Percentiles rank a stretch among this genome's conserved stretches.
These are phyloP conservation scores for Trametes cinnabarina DNA, from an alignment of 768 basidiomycete genomes.

Conservation along the genomic window DNA sequence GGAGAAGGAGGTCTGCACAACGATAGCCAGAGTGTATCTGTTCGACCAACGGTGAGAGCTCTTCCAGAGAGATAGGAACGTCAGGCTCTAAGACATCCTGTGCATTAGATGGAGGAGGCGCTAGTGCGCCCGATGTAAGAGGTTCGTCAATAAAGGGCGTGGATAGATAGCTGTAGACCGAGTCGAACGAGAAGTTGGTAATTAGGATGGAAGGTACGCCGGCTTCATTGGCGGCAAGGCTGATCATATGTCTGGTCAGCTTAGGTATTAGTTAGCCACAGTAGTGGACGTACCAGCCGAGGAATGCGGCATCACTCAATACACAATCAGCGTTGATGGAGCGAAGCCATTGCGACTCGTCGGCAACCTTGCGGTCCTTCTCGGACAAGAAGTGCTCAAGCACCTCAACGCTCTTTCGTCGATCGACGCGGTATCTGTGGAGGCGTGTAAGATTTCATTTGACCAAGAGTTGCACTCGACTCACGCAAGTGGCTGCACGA, in stretches of 20 bases:
- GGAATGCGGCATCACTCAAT: constrained; percentile 74
- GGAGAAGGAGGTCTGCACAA: constrained; percentile 67
- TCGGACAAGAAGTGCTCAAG: constrained; percentile 54
- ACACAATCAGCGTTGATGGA: constrained; percentile 54
- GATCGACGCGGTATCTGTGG: constrained; percentile 67
- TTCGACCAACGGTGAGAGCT: constrained; percentile 59
- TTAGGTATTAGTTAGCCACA: neutral
- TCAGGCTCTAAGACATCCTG: constrained; percentile 43
- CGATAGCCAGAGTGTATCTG: constrained; percentile 65
- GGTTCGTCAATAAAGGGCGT: constrained; percentile 48
- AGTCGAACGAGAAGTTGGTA: constrained; percentile 85
- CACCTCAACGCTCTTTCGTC: constrained; percentile 63
- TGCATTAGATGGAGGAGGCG: neutral
- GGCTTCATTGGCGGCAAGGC: constrained; percentile 62
- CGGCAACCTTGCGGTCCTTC: constrained; percentile 52
- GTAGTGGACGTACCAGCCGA: constrained; percentile 58
- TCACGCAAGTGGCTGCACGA: constrained; percentile 78
- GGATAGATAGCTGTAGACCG: constrained; percentile 75
- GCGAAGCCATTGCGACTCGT: constrained; percentile 59
- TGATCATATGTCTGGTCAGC: constrained; percentile 24
- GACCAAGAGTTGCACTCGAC: constrained; percentile 23
- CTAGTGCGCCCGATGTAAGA: neutral
- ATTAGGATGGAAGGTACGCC: constrained; percentile 69
- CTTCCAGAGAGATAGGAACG: constrained; percentile 47
- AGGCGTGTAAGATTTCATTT: constrained; percentile 1